phyloP scores from a whole-genome alignment of 805 yeast species.

The Ogataea glucozyma region DNA sequence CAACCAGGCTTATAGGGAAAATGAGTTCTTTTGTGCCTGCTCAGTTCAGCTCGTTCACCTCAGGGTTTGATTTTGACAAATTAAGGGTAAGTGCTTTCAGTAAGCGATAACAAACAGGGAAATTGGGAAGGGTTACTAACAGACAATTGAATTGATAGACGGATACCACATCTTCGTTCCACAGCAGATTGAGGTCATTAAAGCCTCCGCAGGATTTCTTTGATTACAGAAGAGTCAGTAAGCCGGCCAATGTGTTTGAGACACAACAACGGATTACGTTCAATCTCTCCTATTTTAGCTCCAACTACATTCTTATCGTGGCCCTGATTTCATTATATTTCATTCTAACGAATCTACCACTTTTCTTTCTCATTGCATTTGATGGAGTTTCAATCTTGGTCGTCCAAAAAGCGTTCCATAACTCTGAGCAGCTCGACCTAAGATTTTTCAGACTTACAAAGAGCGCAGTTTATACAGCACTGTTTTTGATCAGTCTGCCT shows the following conservation, averaged over 20 bases:
- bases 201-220: slow-evolving; percentile 89
- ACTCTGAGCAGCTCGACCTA: slow-evolving; percentile 29
- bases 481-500: slow-evolving; percentile 63
- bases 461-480: slow-evolving; percentile 80
- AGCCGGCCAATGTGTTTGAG: slow-evolving; percentile 82
- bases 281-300: slow-evolving; percentile 81
- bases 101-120: background rate
- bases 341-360: slow-evolving; percentile 75
- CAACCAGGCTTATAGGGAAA: background rate
- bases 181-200: slow-evolving; percentile 63
- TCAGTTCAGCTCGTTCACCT: slow-evolving; percentile 35
- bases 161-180: slow-evolving; percentile 47
- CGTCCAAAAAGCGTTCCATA: slow-evolving; percentile 37
- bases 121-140: background rate
- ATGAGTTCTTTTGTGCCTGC: slow-evolving; percentile 40
- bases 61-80: slow-evolving; percentile 36
- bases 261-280: slow-evolving; percentile 79
- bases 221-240: slow-evolving; percentile 78
- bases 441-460: slow-evolving; percentile 65
- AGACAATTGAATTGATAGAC: slow-evolving; percentile 20
- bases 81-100: slow-evolving; percentile 31
- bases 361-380: slow-evolving; percentile 70
- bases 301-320: slow-evolving; percentile 78
- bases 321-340: slow-evolving; percentile 72
- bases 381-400: slow-evolving; percentile 43